Conservation (phyloP, 1,284 basidiomycete genomes). For the Earliella scabrosa region DNA sequence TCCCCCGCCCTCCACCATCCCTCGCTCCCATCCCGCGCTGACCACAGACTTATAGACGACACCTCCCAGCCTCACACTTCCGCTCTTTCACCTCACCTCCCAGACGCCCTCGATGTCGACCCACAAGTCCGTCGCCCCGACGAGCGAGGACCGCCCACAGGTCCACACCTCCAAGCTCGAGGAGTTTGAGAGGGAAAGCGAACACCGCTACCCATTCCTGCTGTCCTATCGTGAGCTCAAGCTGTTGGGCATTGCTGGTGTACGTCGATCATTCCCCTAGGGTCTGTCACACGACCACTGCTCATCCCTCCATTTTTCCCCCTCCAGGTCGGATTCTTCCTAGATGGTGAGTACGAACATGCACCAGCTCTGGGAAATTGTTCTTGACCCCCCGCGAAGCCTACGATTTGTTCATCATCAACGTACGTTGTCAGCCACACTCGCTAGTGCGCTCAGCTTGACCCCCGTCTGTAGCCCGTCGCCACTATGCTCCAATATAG, state of each 20-base stretch:
- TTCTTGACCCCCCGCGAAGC: slow-evolving; percentile 41
- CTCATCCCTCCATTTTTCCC: slow-evolving; percentile 8
- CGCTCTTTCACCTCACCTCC: background rate
- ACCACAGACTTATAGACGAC: slow-evolving; percentile 1
- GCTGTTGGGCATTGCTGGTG: slow-evolving; percentile 62
- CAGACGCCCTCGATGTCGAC: slow-evolving; percentile 6
- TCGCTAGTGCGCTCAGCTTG: background rate
- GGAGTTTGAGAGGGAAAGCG: slow-evolving; percentile 49
- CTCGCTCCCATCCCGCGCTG: background rate
- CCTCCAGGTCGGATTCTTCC: slow-evolving; percentile 66
- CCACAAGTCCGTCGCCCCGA: slow-evolving; percentile 1
- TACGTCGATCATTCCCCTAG: slow-evolving; percentile 35
- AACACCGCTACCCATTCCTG: slow-evolving; percentile 47
- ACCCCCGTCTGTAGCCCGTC: background rate
- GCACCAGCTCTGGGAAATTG: background rate
- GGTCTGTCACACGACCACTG: slow-evolving; percentile 8
- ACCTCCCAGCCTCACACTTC: background rate
- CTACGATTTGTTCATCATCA: slow-evolving; percentile 81
- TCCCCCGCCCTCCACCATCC: background rate
- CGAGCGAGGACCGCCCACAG: slow-evolving; percentile 6
- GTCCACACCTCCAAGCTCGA: slow-evolving; percentile 40
- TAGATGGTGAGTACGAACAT: slow-evolving; percentile 54
- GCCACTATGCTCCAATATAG: slow-evolving; percentile 79
- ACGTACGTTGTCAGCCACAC: slow-evolving; percentile 43
- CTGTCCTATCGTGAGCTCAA: slow-evolving; percentile 57